phyloP scores from a whole-genome alignment of 2,329 filamentous ascomycete genomes.

The Calonectria hongkongensis region DNA sequence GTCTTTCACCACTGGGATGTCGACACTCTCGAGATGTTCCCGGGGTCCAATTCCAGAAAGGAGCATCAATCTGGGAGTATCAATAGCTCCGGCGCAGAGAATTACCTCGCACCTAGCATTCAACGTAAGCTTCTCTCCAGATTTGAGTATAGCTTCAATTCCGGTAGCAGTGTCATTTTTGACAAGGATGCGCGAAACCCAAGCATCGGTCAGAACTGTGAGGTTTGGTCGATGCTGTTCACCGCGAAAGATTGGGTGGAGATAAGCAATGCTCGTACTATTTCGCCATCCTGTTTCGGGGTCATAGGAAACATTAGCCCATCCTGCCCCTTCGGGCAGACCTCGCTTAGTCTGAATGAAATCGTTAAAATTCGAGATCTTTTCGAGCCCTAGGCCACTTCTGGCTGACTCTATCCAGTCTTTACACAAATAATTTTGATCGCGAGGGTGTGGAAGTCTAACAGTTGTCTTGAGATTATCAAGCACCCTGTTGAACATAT shows the following conservation, averaged over 20 bases:
- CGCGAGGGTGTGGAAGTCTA: too few species aligned
- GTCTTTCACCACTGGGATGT: slow-evolving; percentile 66
- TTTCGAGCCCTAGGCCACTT: too few species aligned
- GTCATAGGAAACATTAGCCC: slow-evolving; percentile 1
- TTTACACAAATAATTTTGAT: too few species aligned
- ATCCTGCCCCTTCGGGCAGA: too few species aligned
- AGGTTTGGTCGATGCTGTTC: slow-evolving; percentile 27
- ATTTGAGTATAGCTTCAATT: slow-evolving; percentile 59
- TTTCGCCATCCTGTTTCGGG: slow-evolving; percentile 12
- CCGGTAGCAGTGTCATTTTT: slow-evolving; percentile 78
- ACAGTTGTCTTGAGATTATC: too few species aligned
- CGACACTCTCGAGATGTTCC: slow-evolving; percentile 58
- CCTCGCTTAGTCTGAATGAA: neutral
- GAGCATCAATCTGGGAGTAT: slow-evolving; percentile 70
- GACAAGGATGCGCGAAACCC: slow-evolving; percentile 85
- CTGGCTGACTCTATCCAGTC: too few species aligned
- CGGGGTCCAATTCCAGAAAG: slow-evolving; percentile 67
- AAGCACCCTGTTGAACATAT: slow-evolving; percentile 60
- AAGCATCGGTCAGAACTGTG: slow-evolving; percentile 82
- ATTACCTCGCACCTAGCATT: slow-evolving; percentile 60
- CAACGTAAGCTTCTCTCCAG: slow-evolving; percentile 51
- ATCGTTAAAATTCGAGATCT: slow-evolving; percentile 68
- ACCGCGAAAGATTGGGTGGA: slow-evolving; percentile 31
- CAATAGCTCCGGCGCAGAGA: slow-evolving; percentile 69
- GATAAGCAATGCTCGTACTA: slow-evolving; percentile 34